phyloP scores from a whole-genome alignment of 345 rosid species.

The Excoecaria agallocha region DNA sequence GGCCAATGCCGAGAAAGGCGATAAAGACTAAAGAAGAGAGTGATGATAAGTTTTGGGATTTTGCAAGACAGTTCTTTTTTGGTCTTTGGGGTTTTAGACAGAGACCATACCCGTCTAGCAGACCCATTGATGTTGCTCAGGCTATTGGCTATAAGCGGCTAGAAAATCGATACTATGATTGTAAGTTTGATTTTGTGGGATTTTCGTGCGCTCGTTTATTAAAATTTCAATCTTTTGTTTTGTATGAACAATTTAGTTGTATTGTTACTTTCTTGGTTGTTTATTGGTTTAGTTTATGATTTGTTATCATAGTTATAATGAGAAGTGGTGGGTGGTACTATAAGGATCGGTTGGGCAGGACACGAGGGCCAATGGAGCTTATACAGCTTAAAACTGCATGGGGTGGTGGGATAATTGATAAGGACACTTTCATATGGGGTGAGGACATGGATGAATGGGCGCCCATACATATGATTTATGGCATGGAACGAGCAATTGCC shows the following conservation, averaged over 20 bases:
- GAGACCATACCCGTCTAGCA: constrained; percentile 77
- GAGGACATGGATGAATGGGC: constrained; percentile 97
- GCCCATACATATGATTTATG: constrained; percentile 91
- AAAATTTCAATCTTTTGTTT: background rate
- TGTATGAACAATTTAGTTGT: background rate
- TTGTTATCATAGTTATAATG: constrained; percentile 61
- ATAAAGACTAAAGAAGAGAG: constrained; percentile 66
- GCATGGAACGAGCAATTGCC: constrained; percentile 87
- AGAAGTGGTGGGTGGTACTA: constrained; percentile 78
- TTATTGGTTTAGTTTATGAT: background rate
- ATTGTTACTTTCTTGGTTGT: background rate
- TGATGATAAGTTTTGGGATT: constrained; percentile 94
- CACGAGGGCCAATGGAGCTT: constrained; percentile 86
- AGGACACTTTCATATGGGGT: constrained; percentile 89
- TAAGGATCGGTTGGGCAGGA: constrained; percentile 88
- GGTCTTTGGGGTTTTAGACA: constrained; percentile 94
- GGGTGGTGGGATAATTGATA: constrained; percentile 87
- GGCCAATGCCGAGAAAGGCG: constrained; percentile 89
- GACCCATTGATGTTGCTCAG: constrained; percentile 86
- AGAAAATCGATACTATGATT: constrained; percentile 84
- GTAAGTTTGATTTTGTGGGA: constrained; percentile 34
- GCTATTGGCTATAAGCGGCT: constrained; percentile 85
- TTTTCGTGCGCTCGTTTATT: background rate
- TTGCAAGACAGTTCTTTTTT: constrained; percentile 68
- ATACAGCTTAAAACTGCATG: constrained; percentile 86